Evolutionary conservation across 2,329 filamentous ascomycete genomes (phyloP).

Genomic region (Hawksworthiomyces lignivorus): DNA sequence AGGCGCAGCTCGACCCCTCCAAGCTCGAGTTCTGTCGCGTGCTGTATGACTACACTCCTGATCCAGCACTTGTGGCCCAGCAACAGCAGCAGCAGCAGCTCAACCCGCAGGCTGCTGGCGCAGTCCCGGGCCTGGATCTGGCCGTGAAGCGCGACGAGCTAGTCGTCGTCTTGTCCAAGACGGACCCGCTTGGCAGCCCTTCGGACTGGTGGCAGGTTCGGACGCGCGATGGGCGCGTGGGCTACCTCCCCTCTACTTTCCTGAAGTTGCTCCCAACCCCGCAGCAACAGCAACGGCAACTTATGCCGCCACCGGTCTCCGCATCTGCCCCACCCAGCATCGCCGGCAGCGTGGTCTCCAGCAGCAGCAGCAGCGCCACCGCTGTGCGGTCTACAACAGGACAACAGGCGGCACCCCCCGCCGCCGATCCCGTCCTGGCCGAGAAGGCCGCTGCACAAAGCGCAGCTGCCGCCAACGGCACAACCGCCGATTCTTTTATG

Average conservation of each 20-base stretch:
- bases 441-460: constrained; percentile 15
- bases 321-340: constrained; percentile 21
- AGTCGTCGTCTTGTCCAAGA: constrained; percentile 87
- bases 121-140: constrained; percentile 69
- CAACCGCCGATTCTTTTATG: constrained; percentile 48
- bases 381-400: constrained; percentile 22
- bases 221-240: constrained; percentile 79
- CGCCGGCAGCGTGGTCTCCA: constrained; percentile 44
- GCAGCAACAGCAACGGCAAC: not conserved
- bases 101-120: constrained; percentile 26
- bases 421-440: constrained; percentile 12
- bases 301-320: constrained; percentile 19
- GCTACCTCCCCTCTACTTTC: constrained; percentile 87
- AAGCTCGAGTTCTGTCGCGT: constrained; percentile 96
- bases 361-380: constrained; percentile 37
- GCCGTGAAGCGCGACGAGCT: constrained; percentile 92
- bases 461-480: constrained; percentile 20
- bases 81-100: not conserved
- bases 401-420: not conserved
- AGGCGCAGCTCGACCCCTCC: constrained; percentile 65
- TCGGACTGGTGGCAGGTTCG: constrained; percentile 98
- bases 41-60: constrained; percentile 87
- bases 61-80: constrained; percentile 10
- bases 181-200: constrained; percentile 81
- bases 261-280: constrained; percentile 64